Evolutionary conservation across 2,329 filamentous ascomycete genomes (phyloP), one percentile per base, ranked within the genome.

Genomic region (Colletotrichum lini): DNA sequence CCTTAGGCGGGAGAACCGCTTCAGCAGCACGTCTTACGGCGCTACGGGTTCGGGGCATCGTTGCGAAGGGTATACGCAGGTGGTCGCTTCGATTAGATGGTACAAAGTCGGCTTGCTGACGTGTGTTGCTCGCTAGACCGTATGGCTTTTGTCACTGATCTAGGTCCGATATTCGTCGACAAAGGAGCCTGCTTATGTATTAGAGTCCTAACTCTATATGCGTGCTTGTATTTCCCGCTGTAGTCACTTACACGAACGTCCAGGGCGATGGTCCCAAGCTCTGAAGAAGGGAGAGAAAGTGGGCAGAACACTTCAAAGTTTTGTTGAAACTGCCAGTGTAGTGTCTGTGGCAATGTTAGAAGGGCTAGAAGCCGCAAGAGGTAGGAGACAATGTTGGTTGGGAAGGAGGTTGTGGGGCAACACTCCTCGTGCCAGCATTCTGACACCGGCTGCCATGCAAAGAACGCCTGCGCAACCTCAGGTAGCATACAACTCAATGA

Each of bases 321-420:
- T 40, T 23, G 53, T 42, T 18, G 6, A 23, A 38, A 21, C 4
- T n/a, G 10, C 3, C 2, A 13, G 7, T 18, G 16, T 26, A 35
- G 30, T 38, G 30, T 10, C 30, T 13, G 18, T 35, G 35, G 13
- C 10, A 40, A 40, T 12, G 18, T 23, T n/a, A 38, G 35, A 56
- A 40, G 10, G 18, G 21, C 13, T n/a, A 2, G 4, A 42, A 18
- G 8, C n/a, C n/a, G 40, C 40, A n/a, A 13, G 15, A 42, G n/a
- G 54, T 26, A 38, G n/a, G n/a, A 16, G 18, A 40, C 18, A 12
- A 16, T 21, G 18, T 56, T 35, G 16, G n/a, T n/a, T 40, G n/a
- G 53, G 54, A 57, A 57, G 54, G 54, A 57, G 35, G 35, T 3
- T 23, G n/a, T 42, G 38, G 54, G 54, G 54, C 38, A 23, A 26